These are phyloP conservation scores for Thielaviopsis cerberus DNA, from an alignment of 2,329 filamentous ascomycete species.

Conservation along the genomic window DNA sequence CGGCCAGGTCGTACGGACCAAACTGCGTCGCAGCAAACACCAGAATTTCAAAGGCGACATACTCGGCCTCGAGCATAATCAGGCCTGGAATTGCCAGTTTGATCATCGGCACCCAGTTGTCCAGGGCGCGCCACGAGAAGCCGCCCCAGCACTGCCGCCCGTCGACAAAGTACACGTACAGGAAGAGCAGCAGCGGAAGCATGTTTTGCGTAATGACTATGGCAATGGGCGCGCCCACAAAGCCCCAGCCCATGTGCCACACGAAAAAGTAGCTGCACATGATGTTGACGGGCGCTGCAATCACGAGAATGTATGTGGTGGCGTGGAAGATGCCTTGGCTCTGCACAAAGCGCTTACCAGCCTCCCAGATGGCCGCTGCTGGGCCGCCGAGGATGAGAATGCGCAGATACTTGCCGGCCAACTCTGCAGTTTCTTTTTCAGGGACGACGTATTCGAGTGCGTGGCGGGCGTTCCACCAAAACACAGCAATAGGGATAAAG, in stretches of 20 bases:
- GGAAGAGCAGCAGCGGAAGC: constrained; percentile 55
- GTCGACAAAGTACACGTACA: constrained; percentile 57
- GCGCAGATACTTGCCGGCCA: constrained; percentile 56
- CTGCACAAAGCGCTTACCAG: constrained; percentile 63
- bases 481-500: constrained; percentile 49
- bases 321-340: constrained; percentile 67
- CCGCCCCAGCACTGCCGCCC: constrained; percentile 73
- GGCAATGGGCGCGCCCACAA: constrained; percentile 65
- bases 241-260: constrained; percentile 50
- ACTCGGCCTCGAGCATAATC: constrained; percentile 87
- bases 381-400: constrained; percentile 57
- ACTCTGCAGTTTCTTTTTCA: constrained; percentile 39
- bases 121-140: constrained; percentile 49
- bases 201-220: constrained; percentile 63
- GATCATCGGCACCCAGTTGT: constrained; percentile 65
- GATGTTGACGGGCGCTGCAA: constrained; percentile 60
- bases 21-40: constrained; percentile 70
- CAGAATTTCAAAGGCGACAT: constrained; percentile 78
- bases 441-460: constrained; percentile 35
- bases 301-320: constrained; percentile 56
- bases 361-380: constrained; percentile 59
- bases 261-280: constrained; percentile 65
- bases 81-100: constrained; percentile 73
- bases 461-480: constrained; percentile 51
- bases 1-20: constrained; percentile 61